A percentile compares a stretch with the other conserved stretches of the same genome.
These are phyloP conservation scores for Skeletonema potamos DNA, from an alignment of 108 stramenopile species.

Conservation along the genomic window DNA sequence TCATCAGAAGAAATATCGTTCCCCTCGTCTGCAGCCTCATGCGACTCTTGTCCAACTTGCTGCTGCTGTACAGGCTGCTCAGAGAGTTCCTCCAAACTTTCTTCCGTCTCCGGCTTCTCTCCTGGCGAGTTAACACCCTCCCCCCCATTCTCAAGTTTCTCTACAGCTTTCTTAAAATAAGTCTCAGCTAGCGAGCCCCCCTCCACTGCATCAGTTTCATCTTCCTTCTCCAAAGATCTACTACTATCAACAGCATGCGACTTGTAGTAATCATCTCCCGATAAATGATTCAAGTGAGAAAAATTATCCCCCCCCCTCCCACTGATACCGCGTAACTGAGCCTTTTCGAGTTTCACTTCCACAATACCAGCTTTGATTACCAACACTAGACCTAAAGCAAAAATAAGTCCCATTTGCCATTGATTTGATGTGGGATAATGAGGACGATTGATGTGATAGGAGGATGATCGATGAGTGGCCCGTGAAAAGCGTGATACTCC, in stretches of 20 bases:
- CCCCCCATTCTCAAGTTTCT: not conserved
- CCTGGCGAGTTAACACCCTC: not conserved
- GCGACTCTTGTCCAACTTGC: not conserved
- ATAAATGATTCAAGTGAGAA: not conserved
- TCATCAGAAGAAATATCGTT: not conserved
- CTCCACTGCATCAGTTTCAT: not conserved
- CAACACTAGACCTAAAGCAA: not conserved
- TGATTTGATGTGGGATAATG: not conserved
- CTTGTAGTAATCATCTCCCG: not conserved
- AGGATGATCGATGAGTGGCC: not conserved
- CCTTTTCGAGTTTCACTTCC: slow-evolving; percentile 1
- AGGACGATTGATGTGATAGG: not conserved
- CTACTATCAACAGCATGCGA: not conserved
- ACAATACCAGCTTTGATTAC: not conserved
- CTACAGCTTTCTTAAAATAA: not conserved
- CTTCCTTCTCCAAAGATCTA: not conserved
- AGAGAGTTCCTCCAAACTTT: not conserved
- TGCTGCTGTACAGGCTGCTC: too few relatives aligned
- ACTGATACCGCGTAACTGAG: not conserved
- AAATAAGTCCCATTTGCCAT: not conserved
- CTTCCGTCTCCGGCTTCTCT: not conserved
- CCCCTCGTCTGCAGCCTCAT: not conserved
- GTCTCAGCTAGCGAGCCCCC: not conserved
- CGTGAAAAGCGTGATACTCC: not conserved
- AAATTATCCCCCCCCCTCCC: not conserved